Evolutionary conservation across 768 basidiomycete species (phyloP), one percentile per base, ranked within the genome.

Genomic region (Trametes maxima): DNA sequence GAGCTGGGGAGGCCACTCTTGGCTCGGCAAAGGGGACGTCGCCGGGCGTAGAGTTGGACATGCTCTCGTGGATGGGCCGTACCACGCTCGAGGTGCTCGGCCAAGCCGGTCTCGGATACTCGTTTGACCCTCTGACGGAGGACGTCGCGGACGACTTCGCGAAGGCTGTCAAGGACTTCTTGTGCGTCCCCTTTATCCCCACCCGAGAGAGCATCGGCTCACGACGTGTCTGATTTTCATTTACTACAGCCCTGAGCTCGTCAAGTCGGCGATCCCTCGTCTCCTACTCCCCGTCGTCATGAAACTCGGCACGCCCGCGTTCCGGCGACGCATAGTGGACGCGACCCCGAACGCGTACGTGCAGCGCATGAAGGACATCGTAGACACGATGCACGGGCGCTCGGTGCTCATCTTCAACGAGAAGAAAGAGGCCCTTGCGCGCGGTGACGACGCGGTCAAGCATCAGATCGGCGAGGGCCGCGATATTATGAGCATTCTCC

Each of bases 81-180:
- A 71, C 76, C 19, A 80, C 82, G 19, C 72, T 83, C 12, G 81
- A 84, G 60, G 69, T 70, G 22, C 62, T 72, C 33, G 68, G 70
- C 4, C 70, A 70, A 21, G 68, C 65, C 4, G 69, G 65, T 5
- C 59, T 69, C 3, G 69, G 69, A 3, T 50, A 65, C 48, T 67
- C 69, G 25, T 70, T 72, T 52, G 69, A 72, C 44, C 62, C 60
- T 16, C 58, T 71, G 7, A 54, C 52, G 7, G 40, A 62, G 35
- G 64, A 65, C 43, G 54, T 57, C 47, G 21, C 59, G 21, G 56
- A 65, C 43, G 57, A 57, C 5, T 65, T 61, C 33, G 59, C 59
- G 11, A 50, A 39, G 19, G 61, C 61, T 12, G 46, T 66, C 37
- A 66, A 66, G 36, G 60, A 60, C 12, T 59, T 69, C 51, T 68